Conservation (phyloP, 2,329 filamentous ascomycete species). For the Acrodontium crateriforme region DNA sequence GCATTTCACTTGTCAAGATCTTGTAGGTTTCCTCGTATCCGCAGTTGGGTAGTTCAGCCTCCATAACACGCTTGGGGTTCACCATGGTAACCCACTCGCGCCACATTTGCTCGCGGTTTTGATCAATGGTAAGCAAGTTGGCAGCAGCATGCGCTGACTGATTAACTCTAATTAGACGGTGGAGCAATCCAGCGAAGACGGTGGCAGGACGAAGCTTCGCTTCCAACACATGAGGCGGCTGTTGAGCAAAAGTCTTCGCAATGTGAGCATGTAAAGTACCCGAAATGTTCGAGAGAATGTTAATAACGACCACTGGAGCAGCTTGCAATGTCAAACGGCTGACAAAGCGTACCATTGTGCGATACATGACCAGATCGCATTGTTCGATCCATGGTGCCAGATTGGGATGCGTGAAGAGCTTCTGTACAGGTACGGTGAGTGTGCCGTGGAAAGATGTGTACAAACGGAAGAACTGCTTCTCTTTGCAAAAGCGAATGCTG, state of each 20-base stretch:
- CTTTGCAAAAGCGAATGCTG: slow-evolving; percentile 88
- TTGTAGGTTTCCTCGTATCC: slow-evolving; percentile 43
- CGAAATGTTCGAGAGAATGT: slow-evolving; percentile 76
- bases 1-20: slow-evolving; percentile 47
- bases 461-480: slow-evolving; percentile 90
- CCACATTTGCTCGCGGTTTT: slow-evolving; percentile 92
- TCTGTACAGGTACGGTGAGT: slow-evolving; percentile 90
- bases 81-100: slow-evolving; percentile 64
- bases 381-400: slow-evolving; percentile 88
- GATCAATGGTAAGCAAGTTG: slow-evolving; percentile 77
- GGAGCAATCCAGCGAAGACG: slow-evolving; percentile 73
- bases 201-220: slow-evolving; percentile 82
- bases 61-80: slow-evolving; percentile 42
- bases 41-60: slow-evolving; percentile 41
- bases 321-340: slow-evolving; percentile 82
- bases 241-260: slow-evolving; percentile 67
- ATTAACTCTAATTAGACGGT: slow-evolving; percentile 81
- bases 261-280: slow-evolving; percentile 70
- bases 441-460: slow-evolving; percentile 94
- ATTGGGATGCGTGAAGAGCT: slow-evolving; percentile 67
- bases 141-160: slow-evolving; percentile 86
- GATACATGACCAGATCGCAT: slow-evolving; percentile 90
- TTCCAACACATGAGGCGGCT: slow-evolving; percentile 70
- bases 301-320: slow-evolving; percentile 73
- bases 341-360: slow-evolving; percentile 90